A percentile compares a stretch with the other conserved stretches of the same genome.
Evolutionary conservation across 768 basidiomycete species (phyloP).

Genomic region (Agrocybe pediades): DNA sequence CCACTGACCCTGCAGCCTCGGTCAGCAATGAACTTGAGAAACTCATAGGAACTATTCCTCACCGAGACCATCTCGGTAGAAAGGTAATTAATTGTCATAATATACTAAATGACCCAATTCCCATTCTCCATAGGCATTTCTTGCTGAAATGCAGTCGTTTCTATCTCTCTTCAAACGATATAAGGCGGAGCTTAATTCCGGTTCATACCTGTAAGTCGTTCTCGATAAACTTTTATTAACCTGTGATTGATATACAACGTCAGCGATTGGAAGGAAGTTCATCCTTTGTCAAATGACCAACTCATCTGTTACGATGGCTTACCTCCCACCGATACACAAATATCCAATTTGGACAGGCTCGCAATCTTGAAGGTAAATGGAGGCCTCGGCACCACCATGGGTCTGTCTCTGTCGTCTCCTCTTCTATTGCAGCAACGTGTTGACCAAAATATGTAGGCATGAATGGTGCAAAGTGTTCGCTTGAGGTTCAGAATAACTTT

Average conservation of each 20-base stretch:
- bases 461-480: conserved; percentile 77
- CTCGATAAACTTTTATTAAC: conserved; percentile 51
- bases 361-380: conserved; percentile 90
- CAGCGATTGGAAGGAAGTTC: conserved; percentile 76
- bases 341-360: conserved; percentile 68
- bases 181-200: conserved; percentile 66
- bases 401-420: conserved; percentile 30
- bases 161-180: conserved; percentile 84
- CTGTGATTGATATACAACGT: background rate
- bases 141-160: conserved; percentile 84
- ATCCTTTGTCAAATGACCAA: conserved; percentile 68
- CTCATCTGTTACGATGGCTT: conserved; percentile 70
- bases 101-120: background rate
- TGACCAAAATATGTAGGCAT: conserved; percentile 46
- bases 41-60: conserved; percentile 57
- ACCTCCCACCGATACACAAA: conserved; percentile 41
- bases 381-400: conserved; percentile 84
- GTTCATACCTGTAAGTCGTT: conserved; percentile 63
- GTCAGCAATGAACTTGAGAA: conserved; percentile 71
- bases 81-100: conserved; percentile 43
- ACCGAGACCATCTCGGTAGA: conserved; percentile 49
- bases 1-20: conserved; percentile 54
- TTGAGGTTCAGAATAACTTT: conserved; percentile 87
- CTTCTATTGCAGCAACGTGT: background rate
- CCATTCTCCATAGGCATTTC: conserved; percentile 48